Evolutionary conservation across 2,329 filamentous ascomycete species (phyloP).

Genomic region (Metarhizium guizhouense): DNA sequence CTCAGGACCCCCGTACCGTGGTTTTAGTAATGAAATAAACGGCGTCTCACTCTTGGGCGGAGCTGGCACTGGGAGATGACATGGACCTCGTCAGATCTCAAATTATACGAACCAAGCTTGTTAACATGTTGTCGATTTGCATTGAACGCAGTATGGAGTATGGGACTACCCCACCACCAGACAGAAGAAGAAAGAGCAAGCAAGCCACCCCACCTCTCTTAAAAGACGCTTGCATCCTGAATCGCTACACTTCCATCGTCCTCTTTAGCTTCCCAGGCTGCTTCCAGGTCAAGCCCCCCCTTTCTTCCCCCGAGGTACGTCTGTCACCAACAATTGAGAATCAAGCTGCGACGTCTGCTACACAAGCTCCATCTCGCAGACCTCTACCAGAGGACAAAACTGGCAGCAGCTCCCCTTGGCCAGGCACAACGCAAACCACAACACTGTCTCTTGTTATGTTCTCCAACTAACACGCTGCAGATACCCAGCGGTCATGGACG

Average conservation of each 20-base stretch:
- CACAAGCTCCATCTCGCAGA: neutral
- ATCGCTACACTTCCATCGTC: neutral
- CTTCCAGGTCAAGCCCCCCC: neutral
- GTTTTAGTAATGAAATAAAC: no score
- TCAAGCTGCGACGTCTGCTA: neutral
- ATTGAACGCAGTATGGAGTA: no score
- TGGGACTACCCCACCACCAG: no score
- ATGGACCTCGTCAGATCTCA: no score
- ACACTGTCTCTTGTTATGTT: no score
- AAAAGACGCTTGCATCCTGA: neutral
- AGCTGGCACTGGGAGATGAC: no score
- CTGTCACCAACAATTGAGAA: neutral
- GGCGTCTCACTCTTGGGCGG: no score
- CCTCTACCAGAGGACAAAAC: neutral
- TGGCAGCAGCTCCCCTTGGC: neutral
- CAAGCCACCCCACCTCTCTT: neutral
- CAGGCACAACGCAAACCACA: no score
- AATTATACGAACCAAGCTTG: no score
- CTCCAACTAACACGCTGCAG: neutral
- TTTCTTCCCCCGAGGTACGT: neutral
- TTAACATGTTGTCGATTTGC: no score
- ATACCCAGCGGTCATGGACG: conserved; percentile 34
- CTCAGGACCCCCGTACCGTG: no score
- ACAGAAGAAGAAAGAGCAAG: neutral
- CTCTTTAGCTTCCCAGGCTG: neutral